phyloP scores from a whole-genome alignment of 371 early-diverging fungal genomes.

The Mortierella sp. region DNA sequence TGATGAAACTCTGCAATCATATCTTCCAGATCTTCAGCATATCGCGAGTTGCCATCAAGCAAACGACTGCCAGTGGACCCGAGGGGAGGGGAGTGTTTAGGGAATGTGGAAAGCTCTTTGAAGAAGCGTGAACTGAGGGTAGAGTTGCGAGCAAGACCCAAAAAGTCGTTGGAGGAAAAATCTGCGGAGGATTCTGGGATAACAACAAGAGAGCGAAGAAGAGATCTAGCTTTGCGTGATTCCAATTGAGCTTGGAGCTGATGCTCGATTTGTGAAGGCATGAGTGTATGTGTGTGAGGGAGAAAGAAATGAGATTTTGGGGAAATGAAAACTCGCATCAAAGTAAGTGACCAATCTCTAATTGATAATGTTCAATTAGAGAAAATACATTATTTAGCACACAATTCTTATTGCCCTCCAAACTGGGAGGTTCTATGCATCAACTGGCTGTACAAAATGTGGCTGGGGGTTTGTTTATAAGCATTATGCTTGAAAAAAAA shows the following conservation, averaged over 20 bases:
- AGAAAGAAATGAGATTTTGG: background rate
- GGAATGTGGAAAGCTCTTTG: conserved; percentile 59
- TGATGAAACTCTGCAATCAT: conserved; percentile 74
- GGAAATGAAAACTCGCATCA: background rate
- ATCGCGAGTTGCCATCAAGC: conserved; percentile 79
- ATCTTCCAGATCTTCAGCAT: conserved; percentile 71
- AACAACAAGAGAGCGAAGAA: conserved; percentile 51
- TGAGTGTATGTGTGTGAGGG: conserved; percentile 8
- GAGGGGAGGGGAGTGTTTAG: conserved; percentile 53
- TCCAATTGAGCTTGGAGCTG: conserved; percentile 43
- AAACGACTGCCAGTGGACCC: conserved; percentile 88
- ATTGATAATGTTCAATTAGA: background rate
- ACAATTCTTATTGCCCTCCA: too few relatives aligned
- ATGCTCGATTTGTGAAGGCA: conserved; percentile 46
- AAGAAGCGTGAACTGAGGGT: conserved; percentile 61
- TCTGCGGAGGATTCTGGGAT: conserved; percentile 61
- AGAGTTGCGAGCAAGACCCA: conserved; percentile 73
- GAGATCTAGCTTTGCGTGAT: conserved; percentile 42
- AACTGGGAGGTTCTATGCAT: too few relatives aligned
- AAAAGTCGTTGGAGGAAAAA: conserved; percentile 88
- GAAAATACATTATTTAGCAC: conserved; percentile 4
- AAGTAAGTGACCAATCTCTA: background rate
- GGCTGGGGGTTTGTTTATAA: too few relatives aligned
- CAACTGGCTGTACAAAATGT: too few relatives aligned
- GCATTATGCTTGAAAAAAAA: conserved; percentile 6